Percentiles rank a stretch among this genome's conserved stretches.
These are phyloP conservation scores for Phytophthora cactorum DNA, from an alignment of 352 stramenopile genomes.

Conservation along the genomic window DNA sequence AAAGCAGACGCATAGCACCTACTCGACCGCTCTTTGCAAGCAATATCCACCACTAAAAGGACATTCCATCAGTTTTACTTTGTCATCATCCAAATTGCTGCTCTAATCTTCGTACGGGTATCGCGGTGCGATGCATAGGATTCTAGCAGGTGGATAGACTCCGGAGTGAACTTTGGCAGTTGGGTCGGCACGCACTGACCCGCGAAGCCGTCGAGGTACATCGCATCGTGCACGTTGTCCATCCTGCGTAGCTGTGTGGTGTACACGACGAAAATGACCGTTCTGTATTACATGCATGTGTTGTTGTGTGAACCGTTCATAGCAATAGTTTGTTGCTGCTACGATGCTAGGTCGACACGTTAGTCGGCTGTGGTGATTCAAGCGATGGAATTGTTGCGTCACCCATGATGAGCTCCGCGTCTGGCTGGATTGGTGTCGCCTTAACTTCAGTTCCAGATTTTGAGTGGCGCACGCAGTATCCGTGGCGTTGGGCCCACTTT, in stretches of 20 bases:
- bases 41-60: conserved; percentile 73
- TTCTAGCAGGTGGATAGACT: conserved; percentile 33
- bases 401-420: not conserved
- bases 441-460: conserved; percentile 37
- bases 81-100: not conserved
- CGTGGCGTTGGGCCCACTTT: conserved; percentile 80
- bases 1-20: conserved; percentile 41
- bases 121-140: conserved; percentile 43
- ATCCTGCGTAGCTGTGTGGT: conserved; percentile 14
- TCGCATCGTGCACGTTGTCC: conserved; percentile 16
- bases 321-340: conserved; percentile 1
- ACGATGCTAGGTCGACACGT: conserved; percentile 15
- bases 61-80: conserved; percentile 7
- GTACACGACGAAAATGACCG: conserved; percentile 13
- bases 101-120: conserved; percentile 35
- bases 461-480: conserved; percentile 79
- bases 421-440: conserved; percentile 16
- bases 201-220: conserved; percentile 40
- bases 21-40: conserved; percentile 58
- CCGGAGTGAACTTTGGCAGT: conserved; percentile 37
- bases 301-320: conserved; percentile 2
- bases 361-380: conserved; percentile 3
- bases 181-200: conserved; percentile 39
- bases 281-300: not conserved
- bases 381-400: conserved; percentile 6